Evolutionary conservation across 73 alveolate species (phyloP).

Genomic region (Symbiodinium natans): DNA sequence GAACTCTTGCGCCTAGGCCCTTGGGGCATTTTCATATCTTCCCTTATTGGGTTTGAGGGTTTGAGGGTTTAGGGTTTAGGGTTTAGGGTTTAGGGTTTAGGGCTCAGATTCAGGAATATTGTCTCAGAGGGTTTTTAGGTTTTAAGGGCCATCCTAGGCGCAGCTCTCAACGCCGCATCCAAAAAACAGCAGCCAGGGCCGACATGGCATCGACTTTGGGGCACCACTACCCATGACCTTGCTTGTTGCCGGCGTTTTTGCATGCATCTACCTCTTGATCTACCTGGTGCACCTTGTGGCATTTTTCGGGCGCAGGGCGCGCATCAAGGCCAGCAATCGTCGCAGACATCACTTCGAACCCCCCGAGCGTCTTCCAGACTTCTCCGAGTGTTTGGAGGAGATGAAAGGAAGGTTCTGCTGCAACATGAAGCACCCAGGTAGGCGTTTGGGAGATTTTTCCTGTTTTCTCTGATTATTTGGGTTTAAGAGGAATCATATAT

Average conservation of each 20-base stretch:
- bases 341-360: neutral
- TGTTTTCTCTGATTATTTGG: too few species aligned
- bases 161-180: too few species aligned
- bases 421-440: neutral
- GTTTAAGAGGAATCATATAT: too few species aligned
- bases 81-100: neutral
- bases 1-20: neutral
- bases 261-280: neutral
- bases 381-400: neutral
- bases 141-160: too few species aligned
- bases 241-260: neutral
- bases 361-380: neutral
- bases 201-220: neutral
- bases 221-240: neutral
- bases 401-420: neutral
- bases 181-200: neutral
- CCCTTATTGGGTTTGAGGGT: neutral
- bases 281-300: slow-evolving; percentile 4
- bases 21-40: too few species aligned
- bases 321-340: neutral
- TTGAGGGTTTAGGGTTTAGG: neutral
- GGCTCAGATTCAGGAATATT: too few species aligned
- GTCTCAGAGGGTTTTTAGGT: too few species aligned
- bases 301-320: neutral
- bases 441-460: too few species aligned